These are phyloP conservation scores for Nakazawaea laoshanensis DNA, from an alignment of 805 yeast species.

Conservation along the genomic window DNA sequence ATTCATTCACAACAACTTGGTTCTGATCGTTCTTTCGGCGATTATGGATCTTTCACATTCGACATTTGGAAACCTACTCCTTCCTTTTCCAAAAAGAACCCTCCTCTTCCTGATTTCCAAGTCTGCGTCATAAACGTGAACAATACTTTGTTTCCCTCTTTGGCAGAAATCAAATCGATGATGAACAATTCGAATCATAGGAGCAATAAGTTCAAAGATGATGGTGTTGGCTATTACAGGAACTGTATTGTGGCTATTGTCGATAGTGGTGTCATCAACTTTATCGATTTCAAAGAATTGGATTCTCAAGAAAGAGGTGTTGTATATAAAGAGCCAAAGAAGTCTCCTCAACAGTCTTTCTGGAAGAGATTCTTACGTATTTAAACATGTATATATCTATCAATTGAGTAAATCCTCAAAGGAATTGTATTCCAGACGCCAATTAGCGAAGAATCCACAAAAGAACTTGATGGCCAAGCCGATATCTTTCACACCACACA, in stretches of 20 bases:
- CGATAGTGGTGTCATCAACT: conserved; percentile 69
- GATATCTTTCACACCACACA: conserved; percentile 72
- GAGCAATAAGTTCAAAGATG: neutral
- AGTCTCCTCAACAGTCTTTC: no score
- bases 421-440: no score
- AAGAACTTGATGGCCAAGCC: conserved; percentile 68
- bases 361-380: no score
- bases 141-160: conserved; percentile 35
- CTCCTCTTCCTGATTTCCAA: conserved; percentile 71
- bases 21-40: no score
- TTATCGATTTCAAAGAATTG: conserved; percentile 42
- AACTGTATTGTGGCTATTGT: conserved; percentile 58
- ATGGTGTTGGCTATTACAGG: conserved; percentile 17
- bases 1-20: neutral
- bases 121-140: conserved; percentile 48
- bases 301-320: conserved; percentile 29
- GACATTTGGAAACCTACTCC: conserved; percentile 83
- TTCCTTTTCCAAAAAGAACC: conserved; percentile 58
- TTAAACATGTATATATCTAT: no score
- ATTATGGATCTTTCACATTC: conserved; percentile 32
- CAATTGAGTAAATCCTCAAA: no score
- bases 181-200: conserved; percentile 20
- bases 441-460: conserved; percentile 55
- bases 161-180: conserved; percentile 29
- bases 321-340: conserved; percentile 12